Evolutionary conservation across 2,329 filamentous ascomycete species (phyloP).

Genomic region (Cladosporium phlei): DNA sequence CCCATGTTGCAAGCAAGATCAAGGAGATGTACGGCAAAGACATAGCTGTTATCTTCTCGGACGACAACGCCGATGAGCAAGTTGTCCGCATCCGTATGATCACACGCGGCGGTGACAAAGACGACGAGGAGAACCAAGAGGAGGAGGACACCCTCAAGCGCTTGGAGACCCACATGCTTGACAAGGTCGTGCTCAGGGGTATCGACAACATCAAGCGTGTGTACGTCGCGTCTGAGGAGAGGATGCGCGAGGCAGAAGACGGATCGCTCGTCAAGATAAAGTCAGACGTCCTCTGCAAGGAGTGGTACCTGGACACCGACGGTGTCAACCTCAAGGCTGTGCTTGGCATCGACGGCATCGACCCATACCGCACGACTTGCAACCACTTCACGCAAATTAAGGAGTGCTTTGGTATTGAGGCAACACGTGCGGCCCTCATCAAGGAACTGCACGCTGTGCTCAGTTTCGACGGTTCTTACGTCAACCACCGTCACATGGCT

Average conservation of each 20-base stretch:
- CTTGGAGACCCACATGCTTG: slow-evolving; percentile 83
- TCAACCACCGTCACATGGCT: slow-evolving; percentile 96
- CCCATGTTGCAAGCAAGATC: slow-evolving; percentile 84
- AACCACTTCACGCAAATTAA: slow-evolving; percentile 96
- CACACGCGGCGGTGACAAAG: slow-evolving; percentile 34
- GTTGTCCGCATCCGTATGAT: slow-evolving; percentile 75
- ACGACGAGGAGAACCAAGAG: slow-evolving; percentile 68
- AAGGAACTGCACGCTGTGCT: slow-evolving; percentile 87
- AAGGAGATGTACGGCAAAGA: slow-evolving; percentile 83
- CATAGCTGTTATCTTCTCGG: slow-evolving; percentile 90
- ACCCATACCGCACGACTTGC: slow-evolving; percentile 78
- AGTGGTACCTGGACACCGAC: slow-evolving; percentile 94
- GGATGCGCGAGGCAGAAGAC: slow-evolving; percentile 61
- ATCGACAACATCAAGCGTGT: slow-evolving; percentile 83
- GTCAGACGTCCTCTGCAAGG: slow-evolving; percentile 69
- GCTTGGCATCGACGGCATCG: slow-evolving; percentile 80
- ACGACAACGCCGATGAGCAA: slow-evolving; percentile 94
- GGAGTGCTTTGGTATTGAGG: slow-evolving; percentile 93
- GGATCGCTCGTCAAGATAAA: slow-evolving; percentile 72
- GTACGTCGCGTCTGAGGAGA: slow-evolving; percentile 80
- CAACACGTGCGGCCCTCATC: slow-evolving; percentile 78
- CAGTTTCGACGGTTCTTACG: slow-evolving; percentile 97
- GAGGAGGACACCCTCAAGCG: slow-evolving; percentile 93
- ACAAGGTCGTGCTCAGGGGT: slow-evolving; percentile 85
- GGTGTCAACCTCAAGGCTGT: slow-evolving; percentile 83